A percentile compares a stretch with the other conserved stretches of the same genome.
Evolutionary conservation across 805 yeast species (phyloP).

Genomic region (Saccharomyces mikatae): DNA sequence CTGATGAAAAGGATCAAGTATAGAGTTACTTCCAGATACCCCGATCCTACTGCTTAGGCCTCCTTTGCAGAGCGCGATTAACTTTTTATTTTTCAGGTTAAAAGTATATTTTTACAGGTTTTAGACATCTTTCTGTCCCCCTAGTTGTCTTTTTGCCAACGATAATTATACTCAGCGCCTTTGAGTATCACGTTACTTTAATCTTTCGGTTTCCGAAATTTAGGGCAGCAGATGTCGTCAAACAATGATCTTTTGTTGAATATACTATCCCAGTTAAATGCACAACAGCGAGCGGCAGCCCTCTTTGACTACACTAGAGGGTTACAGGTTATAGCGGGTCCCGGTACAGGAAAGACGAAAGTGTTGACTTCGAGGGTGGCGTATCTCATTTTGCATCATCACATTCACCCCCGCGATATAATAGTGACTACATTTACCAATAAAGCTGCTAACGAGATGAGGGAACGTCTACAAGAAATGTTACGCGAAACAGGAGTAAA

Average conservation of each 20-base stretch:
- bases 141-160: background rate
- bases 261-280: constrained; percentile 25
- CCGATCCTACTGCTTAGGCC: background rate
- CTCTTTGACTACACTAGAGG: constrained; percentile 34
- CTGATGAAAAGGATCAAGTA: background rate
- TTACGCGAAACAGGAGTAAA: constrained; percentile 30
- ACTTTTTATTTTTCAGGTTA: background rate
- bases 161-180: background rate
- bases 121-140: background rate
- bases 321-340: constrained; percentile 54
- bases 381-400: constrained; percentile 44
- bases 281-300: constrained; percentile 39
- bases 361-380: constrained; percentile 77
- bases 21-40: background rate
- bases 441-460: constrained; percentile 85
- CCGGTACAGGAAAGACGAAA: constrained; percentile 74
- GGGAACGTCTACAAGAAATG: constrained; percentile 43
- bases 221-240: background rate
- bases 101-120: background rate
- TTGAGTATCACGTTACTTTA: background rate
- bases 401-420: constrained; percentile 51
- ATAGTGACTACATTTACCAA: constrained; percentile 90
- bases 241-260: background rate
- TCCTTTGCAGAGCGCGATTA: background rate
- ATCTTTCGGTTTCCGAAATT: background rate